Evolutionary conservation across 345 rosid genomes (phyloP), one percentile per base, ranked within the genome.

Genomic region (Pistacia integerrima): DNA sequence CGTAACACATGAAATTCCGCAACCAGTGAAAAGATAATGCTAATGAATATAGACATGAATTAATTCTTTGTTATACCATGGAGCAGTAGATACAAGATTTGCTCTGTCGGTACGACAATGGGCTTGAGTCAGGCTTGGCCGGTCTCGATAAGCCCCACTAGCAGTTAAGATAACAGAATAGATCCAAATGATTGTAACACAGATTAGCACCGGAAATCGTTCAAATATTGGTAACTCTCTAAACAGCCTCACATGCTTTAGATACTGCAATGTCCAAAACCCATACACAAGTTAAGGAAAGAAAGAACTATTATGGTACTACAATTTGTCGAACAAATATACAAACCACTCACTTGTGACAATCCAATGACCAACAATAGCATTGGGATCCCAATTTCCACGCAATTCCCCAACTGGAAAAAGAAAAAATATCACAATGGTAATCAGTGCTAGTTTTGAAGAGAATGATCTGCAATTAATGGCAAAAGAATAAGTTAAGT

Each of bases 351-450:
- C 84, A 96, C 99, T 82, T 92, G 97, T 2, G 91, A 90, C 78
- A 87, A 57, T 49, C 93, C 97, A 2, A 90, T 87, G 66, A 96
- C 87, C 79, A 96, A 80, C 73, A 94, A 74, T 66, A 96, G 87
- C 98, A 89, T 96, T 1, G 99, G 98, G 84, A 96, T 69, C 68
- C 99, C 99, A 22, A 96, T 86, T 89, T 96, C 99, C 58, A 94
- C 92, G 71, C 99, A 96, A 76, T 83, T 91, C 52, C 97, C 99
- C 75, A 96, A 85, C 98, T 96, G 88, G 3, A 80, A 76, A 72
- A 51, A 67, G 8, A 11, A 76, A 77, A 56, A 20, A 73, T 51
- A 35, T 49, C 4, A 20, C 36, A 71, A 28, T 10, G 20, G 56
- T 38, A 62, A 44, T 61, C 13, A 41, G 5, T 8, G 35, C 4